Evolutionary conservation across 1,139 yeast genomes (phyloP).

Genomic region (Torulaspora globosa): DNA sequence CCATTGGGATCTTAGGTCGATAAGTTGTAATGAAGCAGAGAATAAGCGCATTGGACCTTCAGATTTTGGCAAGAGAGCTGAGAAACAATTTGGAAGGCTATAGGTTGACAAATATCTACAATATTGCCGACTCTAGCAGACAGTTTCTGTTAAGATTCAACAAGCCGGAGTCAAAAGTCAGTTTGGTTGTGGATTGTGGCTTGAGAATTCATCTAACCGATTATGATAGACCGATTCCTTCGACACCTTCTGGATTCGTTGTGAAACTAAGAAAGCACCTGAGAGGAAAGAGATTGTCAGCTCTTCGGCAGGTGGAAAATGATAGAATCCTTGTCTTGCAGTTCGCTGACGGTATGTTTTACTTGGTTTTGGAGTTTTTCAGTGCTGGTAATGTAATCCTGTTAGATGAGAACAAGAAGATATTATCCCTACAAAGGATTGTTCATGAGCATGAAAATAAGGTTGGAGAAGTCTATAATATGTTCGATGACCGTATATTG

Average conservation of each 20-base stretch:
- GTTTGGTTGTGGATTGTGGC: slow-evolving; percentile 80
- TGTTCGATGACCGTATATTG: slow-evolving; percentile 53
- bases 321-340: slow-evolving; percentile 79
- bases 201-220: slow-evolving; percentile 74
- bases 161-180: slow-evolving; percentile 74
- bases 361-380: slow-evolving; percentile 83
- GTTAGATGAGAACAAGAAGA: slow-evolving; percentile 63
- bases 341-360: slow-evolving; percentile 75
- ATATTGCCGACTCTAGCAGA: slow-evolving; percentile 64
- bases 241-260: slow-evolving; percentile 80
- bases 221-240: slow-evolving; percentile 74
- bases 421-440: slow-evolving; percentile 69
- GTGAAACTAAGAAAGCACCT: slow-evolving; percentile 82
- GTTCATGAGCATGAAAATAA: slow-evolving; percentile 68
- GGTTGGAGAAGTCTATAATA: slow-evolving; percentile 65
- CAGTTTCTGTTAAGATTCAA: slow-evolving; percentile 79
- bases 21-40: slow-evolving; percentile 58
- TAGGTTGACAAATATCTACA: slow-evolving; percentile 81
- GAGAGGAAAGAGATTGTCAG: slow-evolving; percentile 71
- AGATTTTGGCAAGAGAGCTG: slow-evolving; percentile 66
- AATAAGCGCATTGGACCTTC: slow-evolving; percentile 77
- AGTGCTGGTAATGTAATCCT: slow-evolving; percentile 90
- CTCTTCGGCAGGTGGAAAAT: slow-evolving; percentile 65
- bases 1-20: background rate
- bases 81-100: slow-evolving; percentile 52